Evolutionary conservation across 192 early-diverging fungal genomes (phyloP).

Genomic region (Coemansia sp.): DNA sequence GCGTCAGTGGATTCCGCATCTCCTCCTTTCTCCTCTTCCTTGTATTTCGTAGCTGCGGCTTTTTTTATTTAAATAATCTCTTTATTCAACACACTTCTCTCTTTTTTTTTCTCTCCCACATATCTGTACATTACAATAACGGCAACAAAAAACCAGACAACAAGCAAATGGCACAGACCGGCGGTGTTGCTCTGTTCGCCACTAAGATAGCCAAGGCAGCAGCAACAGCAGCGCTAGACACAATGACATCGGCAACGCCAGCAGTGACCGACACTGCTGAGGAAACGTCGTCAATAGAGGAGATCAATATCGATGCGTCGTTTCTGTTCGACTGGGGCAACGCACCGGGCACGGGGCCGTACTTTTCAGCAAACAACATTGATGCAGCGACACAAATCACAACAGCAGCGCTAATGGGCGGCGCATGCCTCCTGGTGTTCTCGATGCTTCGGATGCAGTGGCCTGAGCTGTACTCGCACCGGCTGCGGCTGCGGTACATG

Average conservation of each 20-base stretch:
- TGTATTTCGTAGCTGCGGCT: too few relatives aligned
- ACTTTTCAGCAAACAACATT: constrained; percentile 48
- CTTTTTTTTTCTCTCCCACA: background rate
- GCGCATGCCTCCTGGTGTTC: constrained; percentile 34
- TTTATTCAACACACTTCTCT: too few relatives aligned
- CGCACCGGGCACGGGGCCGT: constrained; percentile 48
- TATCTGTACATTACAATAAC: background rate
- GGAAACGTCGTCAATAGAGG: constrained; percentile 8
- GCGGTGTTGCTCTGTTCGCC: background rate
- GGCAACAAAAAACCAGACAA: background rate
- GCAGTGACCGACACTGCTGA: constrained; percentile 7
- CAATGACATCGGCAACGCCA: background rate
- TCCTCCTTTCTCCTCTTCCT: too few relatives aligned
- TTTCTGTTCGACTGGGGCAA: constrained; percentile 52
- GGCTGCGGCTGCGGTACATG: constrained; percentile 51
- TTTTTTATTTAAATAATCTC: too few relatives aligned
- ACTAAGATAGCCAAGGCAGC: background rate
- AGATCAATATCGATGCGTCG: constrained; percentile 36
- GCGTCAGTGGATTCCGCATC: too few relatives aligned
- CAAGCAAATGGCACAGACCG: background rate
- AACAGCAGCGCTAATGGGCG: constrained; percentile 47
- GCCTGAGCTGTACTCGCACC: constrained; percentile 56
- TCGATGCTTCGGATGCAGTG: constrained; percentile 46
- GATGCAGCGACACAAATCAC: constrained; percentile 53
- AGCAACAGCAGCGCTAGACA: background rate